Evolutionary conservation across 2,329 filamentous ascomycete genomes (phyloP).

Genomic region (Sarocladium brachiariae): DNA sequence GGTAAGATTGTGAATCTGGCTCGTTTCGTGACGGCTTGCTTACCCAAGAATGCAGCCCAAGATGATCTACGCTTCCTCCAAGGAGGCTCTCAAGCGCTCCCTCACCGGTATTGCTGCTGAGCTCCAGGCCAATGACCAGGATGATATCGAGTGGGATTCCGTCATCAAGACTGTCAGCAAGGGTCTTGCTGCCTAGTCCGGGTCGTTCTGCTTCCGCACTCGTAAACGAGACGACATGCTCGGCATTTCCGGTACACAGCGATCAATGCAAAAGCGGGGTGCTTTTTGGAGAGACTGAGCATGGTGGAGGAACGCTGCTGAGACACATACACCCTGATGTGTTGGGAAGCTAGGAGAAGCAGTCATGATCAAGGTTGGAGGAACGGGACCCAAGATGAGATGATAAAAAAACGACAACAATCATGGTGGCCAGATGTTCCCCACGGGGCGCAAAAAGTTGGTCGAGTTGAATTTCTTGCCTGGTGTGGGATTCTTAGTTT

Average conservation of each 20-base stretch:
- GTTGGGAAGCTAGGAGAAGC: background rate
- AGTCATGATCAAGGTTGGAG: slow-evolving; percentile 3
- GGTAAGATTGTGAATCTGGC: slow-evolving; percentile 40
- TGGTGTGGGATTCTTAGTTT: slow-evolving; percentile 4
- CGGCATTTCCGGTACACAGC: background rate
- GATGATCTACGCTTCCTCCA: slow-evolving; percentile 88
- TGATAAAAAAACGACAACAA: slow-evolving; percentile 1
- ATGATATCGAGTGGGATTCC: slow-evolving; percentile 73
- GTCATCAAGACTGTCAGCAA: slow-evolving; percentile 63
- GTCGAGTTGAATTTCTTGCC: slow-evolving; percentile 1
- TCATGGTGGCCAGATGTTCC: background rate
- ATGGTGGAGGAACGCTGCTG: background rate
- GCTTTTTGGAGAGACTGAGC: background rate
- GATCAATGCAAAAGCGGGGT: background rate
- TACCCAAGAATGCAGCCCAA: slow-evolving; percentile 53
- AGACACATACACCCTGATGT: background rate
- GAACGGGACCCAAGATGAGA: background rate
- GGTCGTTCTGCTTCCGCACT: background rate
- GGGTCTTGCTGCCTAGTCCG: slow-evolving; percentile 43
- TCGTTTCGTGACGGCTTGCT: background rate
- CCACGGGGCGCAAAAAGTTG: slow-evolving; percentile 1
- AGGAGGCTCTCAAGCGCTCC: slow-evolving; percentile 75
- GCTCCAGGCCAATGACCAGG: slow-evolving; percentile 76
- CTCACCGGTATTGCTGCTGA: slow-evolving; percentile 70
- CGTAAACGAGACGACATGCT: background rate